These are phyloP conservation scores for Phytopythium boreale DNA, from an alignment of 352 stramenopile species.

Conservation along the genomic window DNA sequence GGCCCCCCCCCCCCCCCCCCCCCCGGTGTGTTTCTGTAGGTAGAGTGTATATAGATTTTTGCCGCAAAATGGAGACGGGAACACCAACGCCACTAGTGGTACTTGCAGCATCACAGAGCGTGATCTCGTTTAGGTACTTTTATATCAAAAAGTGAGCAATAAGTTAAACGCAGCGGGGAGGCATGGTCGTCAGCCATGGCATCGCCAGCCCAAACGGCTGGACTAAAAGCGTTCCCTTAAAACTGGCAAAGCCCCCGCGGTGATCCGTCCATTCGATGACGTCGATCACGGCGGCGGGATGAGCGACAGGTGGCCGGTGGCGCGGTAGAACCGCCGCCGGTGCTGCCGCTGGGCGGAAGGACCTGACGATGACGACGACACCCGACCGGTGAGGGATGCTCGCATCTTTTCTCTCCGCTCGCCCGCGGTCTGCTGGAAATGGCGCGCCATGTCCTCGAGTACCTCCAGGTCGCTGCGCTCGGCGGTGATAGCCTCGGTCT, in stretches of 20 bases:
- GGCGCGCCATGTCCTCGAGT: slow-evolving; percentile 34
- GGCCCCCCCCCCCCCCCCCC: too few relatives aligned
- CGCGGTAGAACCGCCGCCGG: slow-evolving; percentile 9
- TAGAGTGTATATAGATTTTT: background rate
- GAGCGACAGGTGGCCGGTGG: background rate
- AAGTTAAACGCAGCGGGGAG: background rate
- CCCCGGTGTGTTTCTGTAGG: background rate
- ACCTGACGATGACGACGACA: background rate
- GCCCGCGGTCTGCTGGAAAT: slow-evolving; percentile 20
- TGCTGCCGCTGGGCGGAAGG: background rate
- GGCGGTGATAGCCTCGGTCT: slow-evolving; percentile 40
- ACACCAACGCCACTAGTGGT: too few relatives aligned
- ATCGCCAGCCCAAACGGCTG: background rate
- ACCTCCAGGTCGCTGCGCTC: slow-evolving; percentile 29
- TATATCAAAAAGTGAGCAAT: background rate
- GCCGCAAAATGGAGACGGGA: background rate
- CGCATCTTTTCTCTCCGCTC: background rate
- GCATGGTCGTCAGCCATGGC: too few relatives aligned
- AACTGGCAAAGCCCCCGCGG: background rate
- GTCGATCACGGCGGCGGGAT: slow-evolving; percentile 2
- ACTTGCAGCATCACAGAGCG: background rate
- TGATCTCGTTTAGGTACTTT: background rate
- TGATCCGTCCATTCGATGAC: background rate
- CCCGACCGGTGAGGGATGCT: background rate
- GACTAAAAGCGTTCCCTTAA: background rate